These are phyloP conservation scores for Neoascochyta sp. DNA, from an alignment of 2,329 filamentous ascomycete genomes.

Conservation along the genomic window DNA sequence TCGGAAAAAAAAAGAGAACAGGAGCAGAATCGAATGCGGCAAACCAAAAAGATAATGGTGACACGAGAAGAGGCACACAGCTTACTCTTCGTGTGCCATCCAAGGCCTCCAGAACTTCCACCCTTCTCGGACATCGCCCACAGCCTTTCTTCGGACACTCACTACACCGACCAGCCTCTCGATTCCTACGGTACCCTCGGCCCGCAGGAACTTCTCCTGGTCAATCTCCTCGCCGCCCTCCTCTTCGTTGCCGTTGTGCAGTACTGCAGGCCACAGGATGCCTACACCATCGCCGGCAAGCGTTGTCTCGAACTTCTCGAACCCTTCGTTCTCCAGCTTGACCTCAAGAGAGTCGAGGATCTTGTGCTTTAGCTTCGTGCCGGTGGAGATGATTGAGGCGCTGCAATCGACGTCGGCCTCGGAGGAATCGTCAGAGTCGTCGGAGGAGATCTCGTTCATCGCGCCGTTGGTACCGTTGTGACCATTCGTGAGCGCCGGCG, in stretches of 20 bases:
- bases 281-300: slow-evolving; percentile 91
- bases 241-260: slow-evolving; percentile 78
- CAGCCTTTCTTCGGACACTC: slow-evolving; percentile 21
- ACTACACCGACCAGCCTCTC: slow-evolving; percentile 79
- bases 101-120: slow-evolving; percentile 43
- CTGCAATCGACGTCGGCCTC: slow-evolving; percentile 24
- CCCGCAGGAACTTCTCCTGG: slow-evolving; percentile 80
- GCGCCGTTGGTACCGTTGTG: slow-evolving; percentile 21
- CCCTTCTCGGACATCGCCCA: slow-evolving; percentile 36
- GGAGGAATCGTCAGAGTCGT: slow-evolving; percentile 24
- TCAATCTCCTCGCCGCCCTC: slow-evolving; percentile 91
- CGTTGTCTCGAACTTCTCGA: slow-evolving; percentile 81
- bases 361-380: slow-evolving; percentile 34
- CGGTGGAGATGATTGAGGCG: slow-evolving; percentile 30
- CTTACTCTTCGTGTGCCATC: slow-evolving; percentile 20
- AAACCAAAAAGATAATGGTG: too few species aligned
- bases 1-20: too few species aligned
- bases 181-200: slow-evolving; percentile 78
- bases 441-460: slow-evolving; percentile 14
- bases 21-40: too few species aligned
- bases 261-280: slow-evolving; percentile 86
- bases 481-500: slow-evolving; percentile 45
- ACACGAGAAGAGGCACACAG: too few species aligned
- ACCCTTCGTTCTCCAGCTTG: slow-evolving; percentile 59
- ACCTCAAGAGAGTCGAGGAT: slow-evolving; percentile 59